Percentiles rank a stretch among this genome's conserved stretches.
phyloP scores from a whole-genome alignment of 2,329 filamentous ascomycete genomes.

The Plectosphaerella cucumerina region DNA sequence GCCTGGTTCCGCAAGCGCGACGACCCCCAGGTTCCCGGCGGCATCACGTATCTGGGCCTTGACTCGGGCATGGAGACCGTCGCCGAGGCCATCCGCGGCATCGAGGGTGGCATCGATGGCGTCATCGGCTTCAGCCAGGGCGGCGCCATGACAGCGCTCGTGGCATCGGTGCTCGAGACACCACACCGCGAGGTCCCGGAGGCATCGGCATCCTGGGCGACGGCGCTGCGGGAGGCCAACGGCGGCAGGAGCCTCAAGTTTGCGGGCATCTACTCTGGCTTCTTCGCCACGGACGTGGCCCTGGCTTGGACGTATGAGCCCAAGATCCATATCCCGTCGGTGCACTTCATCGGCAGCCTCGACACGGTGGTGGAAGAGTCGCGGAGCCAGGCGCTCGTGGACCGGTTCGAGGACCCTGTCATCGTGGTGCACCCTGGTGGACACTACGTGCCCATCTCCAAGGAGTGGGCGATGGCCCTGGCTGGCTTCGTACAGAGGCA shows the following conservation, averaged over 20 bases:
- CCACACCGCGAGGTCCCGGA: slow-evolving; percentile 17
- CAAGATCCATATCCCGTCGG: slow-evolving; percentile 67
- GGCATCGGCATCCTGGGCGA: slow-evolving; percentile 36
- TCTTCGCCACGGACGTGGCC: slow-evolving; percentile 57
- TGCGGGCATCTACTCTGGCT: slow-evolving; percentile 73
- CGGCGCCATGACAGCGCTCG: slow-evolving; percentile 65
- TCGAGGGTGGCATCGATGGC: slow-evolving; percentile 69
- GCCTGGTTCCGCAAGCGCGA: slow-evolving; percentile 79
- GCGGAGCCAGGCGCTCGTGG: slow-evolving; percentile 62
- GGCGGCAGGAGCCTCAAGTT: slow-evolving; percentile 55
- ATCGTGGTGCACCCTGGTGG: slow-evolving; percentile 76
- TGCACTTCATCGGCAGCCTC: slow-evolving; percentile 79
- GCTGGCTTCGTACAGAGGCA: slow-evolving; percentile 59
- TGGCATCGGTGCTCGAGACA: slow-evolving; percentile 68
- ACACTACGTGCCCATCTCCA: slow-evolving; percentile 81
- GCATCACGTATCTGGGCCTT: slow-evolving; percentile 61
- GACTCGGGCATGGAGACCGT: slow-evolving; percentile 63
- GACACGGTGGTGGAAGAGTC: slow-evolving; percentile 85
- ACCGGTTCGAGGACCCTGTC: slow-evolving; percentile 53
- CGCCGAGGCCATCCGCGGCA: slow-evolving; percentile 55
- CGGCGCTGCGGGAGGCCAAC: slow-evolving; percentile 45
- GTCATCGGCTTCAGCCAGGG: slow-evolving; percentile 83
- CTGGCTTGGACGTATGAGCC: slow-evolving; percentile 68
- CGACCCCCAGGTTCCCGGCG: slow-evolving; percentile 31
- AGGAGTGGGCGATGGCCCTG: slow-evolving; percentile 74